phyloP scores from a whole-genome alignment of 192 early-diverging fungal genomes.

The Chytriomyces hyalinus region DNA sequence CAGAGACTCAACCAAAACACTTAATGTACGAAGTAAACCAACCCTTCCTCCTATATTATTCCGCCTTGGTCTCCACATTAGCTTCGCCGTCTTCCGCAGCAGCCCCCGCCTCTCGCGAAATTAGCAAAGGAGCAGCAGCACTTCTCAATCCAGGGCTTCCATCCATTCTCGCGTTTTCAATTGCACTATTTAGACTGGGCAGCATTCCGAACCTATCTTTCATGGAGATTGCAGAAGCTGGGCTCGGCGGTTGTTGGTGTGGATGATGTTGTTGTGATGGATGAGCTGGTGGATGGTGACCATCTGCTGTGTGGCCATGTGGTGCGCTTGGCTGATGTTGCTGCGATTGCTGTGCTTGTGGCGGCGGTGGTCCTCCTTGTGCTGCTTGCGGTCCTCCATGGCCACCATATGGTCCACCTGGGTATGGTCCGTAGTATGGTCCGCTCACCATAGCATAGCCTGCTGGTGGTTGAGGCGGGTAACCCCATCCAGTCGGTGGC shows the following conservation, averaged over 20 bases:
- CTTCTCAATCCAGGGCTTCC: constrained; percentile 15
- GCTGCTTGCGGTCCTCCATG: too few species aligned
- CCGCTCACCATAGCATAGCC: background rate
- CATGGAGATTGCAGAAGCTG: background rate
- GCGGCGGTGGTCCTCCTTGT: background rate
- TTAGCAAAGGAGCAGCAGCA: background rate
- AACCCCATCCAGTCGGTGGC: background rate
- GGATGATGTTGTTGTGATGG: background rate
- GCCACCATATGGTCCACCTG: background rate
- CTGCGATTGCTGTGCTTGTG: constrained; percentile 1
- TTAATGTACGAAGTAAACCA: too few species aligned
- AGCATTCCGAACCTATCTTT: background rate
- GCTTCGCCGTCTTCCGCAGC: background rate
- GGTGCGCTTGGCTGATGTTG: background rate
- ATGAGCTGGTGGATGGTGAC: background rate
- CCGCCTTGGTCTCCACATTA: too few species aligned
- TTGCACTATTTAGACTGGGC: constrained; percentile 1
- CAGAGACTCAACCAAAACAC: too few species aligned
- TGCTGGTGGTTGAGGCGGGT: background rate
- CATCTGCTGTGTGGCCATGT: background rate
- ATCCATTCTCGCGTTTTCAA: constrained; percentile 19
- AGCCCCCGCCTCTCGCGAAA: background rate
- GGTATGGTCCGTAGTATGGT: background rate
- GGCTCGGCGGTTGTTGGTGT: background rate
- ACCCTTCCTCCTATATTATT: too few species aligned